Evolutionary conservation across 1,139 yeast genomes (phyloP), one percentile per base, ranked within the genome.

Genomic region (Geotrichum fermentans): DNA sequence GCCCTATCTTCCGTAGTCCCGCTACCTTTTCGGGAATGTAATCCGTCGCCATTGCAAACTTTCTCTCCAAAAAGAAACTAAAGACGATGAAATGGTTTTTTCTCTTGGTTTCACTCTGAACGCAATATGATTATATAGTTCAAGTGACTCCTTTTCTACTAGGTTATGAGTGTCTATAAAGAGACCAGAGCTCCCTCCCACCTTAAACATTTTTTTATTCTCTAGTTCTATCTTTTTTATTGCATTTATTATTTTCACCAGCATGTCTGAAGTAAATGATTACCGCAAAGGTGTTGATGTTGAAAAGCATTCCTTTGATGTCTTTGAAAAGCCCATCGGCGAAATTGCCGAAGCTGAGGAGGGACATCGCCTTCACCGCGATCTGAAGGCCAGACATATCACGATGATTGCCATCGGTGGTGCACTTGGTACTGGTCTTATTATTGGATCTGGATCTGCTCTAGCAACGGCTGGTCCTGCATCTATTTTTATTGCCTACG

Each of bases 401-500:
- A 74, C 82, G 48, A 82, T 84, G 92, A 80, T 82, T 65, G 86
- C 87, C 58, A 69, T 75, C 47, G 78, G 78, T 52, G 79, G 79
- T 41, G 71, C 77, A 5, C 58, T 77, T 28, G 85, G 86, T 52
- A 81, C 88, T 6, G 89, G 90, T 59, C 72, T 82, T 56, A 68
- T 82, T 55, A 79, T 83, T 60, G 87, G 88, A 56, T 80, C 87
- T 7, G 86, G 86, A 46, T 66, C 78, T n/a, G 82, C 89, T 1
- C 70, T 83, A 55, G 71, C 73, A 30, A 64, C 72, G 4, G 86
- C 83, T 3, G 90, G 90, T n/a, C 88, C 90, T 1, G 89, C 75
- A 17, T 73, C 85, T 36, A 73, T 81, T 49, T 70, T 83, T 43
- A 71, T 82, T 45, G 74, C 85, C 2, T 83, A 82, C 61, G 64